A percentile compares a stretch with the other conserved stretches of the same genome.
Evolutionary conservation across 305 asterid species (phyloP).

Genomic region (Fraxinus latifolia): DNA sequence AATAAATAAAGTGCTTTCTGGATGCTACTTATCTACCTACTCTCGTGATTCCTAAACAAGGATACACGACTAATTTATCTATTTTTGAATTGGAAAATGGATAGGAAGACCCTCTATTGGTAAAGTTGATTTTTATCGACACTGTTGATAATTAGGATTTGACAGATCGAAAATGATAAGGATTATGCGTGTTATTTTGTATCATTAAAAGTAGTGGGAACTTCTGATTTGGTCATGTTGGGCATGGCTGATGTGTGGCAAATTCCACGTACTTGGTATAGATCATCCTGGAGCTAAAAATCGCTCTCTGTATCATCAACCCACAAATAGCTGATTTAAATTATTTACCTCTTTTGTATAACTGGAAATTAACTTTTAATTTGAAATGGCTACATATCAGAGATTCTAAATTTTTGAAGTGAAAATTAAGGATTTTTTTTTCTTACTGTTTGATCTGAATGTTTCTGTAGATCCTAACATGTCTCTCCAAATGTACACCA

Average conservation of each 20-base stretch:
- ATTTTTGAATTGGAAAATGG: background rate
- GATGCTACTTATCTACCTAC: background rate
- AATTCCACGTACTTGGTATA: background rate
- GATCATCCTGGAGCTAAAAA: background rate
- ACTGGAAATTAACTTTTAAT: background rate
- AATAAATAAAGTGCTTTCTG: background rate
- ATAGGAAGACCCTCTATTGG: background rate
- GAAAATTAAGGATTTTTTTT: background rate
- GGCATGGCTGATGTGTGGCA: background rate
- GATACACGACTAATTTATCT: background rate
- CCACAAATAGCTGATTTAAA: background rate
- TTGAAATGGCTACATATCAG: background rate
- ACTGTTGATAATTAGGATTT: background rate
- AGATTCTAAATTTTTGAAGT: background rate
- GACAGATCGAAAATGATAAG: background rate
- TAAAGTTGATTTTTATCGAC: background rate
- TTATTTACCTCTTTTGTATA: background rate
- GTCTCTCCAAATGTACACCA: slow-evolving; percentile 61
- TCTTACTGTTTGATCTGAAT: background rate
- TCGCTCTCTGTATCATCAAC: background rate
- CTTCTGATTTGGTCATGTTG: background rate
- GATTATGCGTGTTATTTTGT: background rate
- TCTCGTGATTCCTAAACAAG: background rate
- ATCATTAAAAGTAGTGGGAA: background rate
- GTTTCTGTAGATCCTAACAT: slow-evolving; percentile 64